A percentile compares a stretch with the other conserved stretches of the same genome.
These are phyloP conservation scores for Nothophytophthora sp. DNA, from an alignment of 352 stramenopile species.

Conservation along the genomic window DNA sequence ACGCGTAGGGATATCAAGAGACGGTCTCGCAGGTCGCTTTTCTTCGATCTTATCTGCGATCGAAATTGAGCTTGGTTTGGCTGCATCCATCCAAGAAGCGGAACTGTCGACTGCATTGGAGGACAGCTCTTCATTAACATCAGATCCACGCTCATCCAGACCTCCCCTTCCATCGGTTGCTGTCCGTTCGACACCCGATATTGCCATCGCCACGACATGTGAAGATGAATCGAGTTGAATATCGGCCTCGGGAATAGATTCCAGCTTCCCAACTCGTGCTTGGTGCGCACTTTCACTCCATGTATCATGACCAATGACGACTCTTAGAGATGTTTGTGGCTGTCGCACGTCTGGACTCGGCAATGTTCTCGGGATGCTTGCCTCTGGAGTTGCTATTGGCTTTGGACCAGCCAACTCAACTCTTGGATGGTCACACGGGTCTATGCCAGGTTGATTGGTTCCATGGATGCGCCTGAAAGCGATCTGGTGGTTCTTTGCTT, in stretches of 20 bases:
- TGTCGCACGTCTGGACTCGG: background rate
- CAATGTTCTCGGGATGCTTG: background rate
- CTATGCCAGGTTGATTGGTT: background rate
- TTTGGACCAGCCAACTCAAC: background rate
- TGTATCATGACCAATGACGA: background rate
- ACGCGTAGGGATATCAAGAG: background rate
- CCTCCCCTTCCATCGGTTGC: too few relatives aligned
- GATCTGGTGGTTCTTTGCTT: conserved; percentile 3
- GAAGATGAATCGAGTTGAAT: conserved; percentile 6
- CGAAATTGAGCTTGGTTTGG: background rate
- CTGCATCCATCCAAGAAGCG: background rate
- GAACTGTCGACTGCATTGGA: background rate
- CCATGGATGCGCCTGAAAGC: conserved; percentile 1
- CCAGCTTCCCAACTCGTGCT: conserved; percentile 2
- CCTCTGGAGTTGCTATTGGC: background rate
- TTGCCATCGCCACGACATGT: background rate
- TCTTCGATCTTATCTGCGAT: conserved; percentile 14
- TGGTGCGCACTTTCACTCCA: background rate
- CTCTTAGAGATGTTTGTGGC: background rate
- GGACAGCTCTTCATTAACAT: too few relatives aligned
- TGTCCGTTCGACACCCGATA: background rate
- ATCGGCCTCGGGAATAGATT: conserved; percentile 21
- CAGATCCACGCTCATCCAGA: too few relatives aligned
- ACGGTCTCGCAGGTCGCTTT: conserved; percentile 7
- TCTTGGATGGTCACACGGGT: background rate